Base-by-base conservation (phyloP, 495 filamentous ascomycete species). In the Podospora anserina region DNA sequence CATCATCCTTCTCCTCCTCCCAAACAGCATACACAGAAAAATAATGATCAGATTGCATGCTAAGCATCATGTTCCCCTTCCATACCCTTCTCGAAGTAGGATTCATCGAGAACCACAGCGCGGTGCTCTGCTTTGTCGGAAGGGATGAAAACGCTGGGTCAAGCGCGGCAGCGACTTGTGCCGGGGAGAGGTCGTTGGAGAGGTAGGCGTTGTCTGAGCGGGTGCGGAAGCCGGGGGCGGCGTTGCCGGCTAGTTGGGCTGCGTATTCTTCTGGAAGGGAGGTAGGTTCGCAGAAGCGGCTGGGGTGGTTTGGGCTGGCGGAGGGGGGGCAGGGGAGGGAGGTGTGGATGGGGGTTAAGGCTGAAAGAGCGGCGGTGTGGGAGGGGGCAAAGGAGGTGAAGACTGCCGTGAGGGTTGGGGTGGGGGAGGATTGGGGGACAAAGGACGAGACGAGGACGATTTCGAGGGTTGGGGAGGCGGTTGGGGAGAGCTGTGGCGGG, bases 21-120 rank as follows among this genome's bases (percentile, higher is more conserved):
- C 84, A 87, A 0, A 87, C 75, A 0, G 80, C 76, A 65, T 87
- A 87, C 5, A 85, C 44, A 0, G 84, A 80, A 66, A 88, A 81
- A 63, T 86, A 88, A 70, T 88, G 84, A 62, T 86, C 84, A 5
- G 77, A 78, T 34, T 84, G 84, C 78, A 86, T 77, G 18, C 76
- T 81, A 2, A 86, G 67, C 1, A 84, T 82, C 85, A 88, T 87
- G 61, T 82, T 80, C 27, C 23, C 61, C 13, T 5, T 5, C 18
- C 11, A 1, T 3, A 1, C 2, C 32, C 59, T 32, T 27, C 59
- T 71, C 34, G 79, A 81, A 28, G 75, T 76, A 0, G 84, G 84
- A 62, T 75, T 72, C 84, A 86, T 86, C 1, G 80, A 68, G 69
- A 78, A 84, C 78, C 81, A 86, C 5, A 87, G 72, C 0, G 81